These are phyloP conservation scores for Diospyros kaki DNA, from an alignment of 148 eudicot species.

Conservation along the genomic window DNA sequence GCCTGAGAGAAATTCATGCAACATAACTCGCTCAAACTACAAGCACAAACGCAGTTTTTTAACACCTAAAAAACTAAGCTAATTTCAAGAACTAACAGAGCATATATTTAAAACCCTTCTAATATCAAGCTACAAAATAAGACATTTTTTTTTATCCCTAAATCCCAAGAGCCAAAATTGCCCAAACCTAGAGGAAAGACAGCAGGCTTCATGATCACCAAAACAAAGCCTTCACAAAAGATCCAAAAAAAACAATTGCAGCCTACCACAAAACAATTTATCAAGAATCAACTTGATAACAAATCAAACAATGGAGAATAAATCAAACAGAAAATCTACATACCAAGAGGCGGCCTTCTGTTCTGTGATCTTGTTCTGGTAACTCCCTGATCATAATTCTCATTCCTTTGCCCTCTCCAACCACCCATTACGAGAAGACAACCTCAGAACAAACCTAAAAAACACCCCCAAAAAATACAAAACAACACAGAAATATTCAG, in stretches of 20 bases:
- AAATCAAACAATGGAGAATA: not conserved
- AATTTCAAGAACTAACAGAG: too few relatives aligned
- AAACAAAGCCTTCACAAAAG: not conserved
- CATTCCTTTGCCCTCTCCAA: conserved; percentile 24
- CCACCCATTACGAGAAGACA: conserved; percentile 20
- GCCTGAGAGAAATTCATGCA: too few relatives aligned
- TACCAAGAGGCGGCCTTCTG: conserved; percentile 31
- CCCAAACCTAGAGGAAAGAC: not conserved
- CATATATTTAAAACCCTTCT: not conserved
- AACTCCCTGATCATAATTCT: conserved; percentile 22
- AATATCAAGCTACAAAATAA: not conserved
- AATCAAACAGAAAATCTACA: conserved; percentile 6
- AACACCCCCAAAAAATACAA: not conserved
- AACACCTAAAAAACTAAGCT: too few relatives aligned
- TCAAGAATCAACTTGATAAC: not conserved
- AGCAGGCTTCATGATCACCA: not conserved
- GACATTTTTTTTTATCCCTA: not conserved
- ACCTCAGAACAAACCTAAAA: not conserved
- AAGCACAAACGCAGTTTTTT: too few relatives aligned
- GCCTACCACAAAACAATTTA: not conserved
- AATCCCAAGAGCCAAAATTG: not conserved
- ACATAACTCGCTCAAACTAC: too few relatives aligned
- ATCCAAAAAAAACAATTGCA: not conserved
- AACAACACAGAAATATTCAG: not conserved
- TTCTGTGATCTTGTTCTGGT: conserved; percentile 29